Evolutionary conservation across 2,329 filamentous ascomycete species (phyloP), one percentile per base, ranked within the genome.

Genomic region (Penicillium freii): DNA sequence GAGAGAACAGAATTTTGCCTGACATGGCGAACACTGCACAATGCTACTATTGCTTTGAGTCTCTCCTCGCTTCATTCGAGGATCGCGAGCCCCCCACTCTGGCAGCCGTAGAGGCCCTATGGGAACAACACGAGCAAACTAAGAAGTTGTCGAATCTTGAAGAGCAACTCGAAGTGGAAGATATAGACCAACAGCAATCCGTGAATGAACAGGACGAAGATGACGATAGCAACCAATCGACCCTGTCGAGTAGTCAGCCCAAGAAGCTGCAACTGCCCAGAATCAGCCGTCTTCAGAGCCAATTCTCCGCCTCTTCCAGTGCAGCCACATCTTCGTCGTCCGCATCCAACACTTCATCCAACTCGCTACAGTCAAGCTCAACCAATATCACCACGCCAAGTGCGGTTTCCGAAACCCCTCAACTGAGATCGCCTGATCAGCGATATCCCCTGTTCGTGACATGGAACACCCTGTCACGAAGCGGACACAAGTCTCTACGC

Each of bases 31-130:
- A 89, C 56, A 77, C 84, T 67, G 88, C 87, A 58, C 93, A 97
- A 77, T 97, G 92, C 76, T 86, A 93, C 69, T 92, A 88, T 76
- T 97, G 92, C 80, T 97, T 99, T 81, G 94, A 99, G 77, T 82
- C 82, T 40, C 86, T 99, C 38, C 82, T 85, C 49, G 88, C 92
- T 53, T 84, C 86, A 59, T 90, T 96, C 65, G 84, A 91, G 65
- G 79, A 83, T 62, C 87, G 88, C 60, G 81, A 87, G 57, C 78
- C 89, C 11, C 80, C 92, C 66, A 81, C 80, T 48, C 84, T 97
- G 25, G 73, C 80, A 43, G 81, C 88, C 62, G 82, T 96, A 59
- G 84, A 93, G 76, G 78, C 84, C 19, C 84, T 88, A 8, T 96
- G 85, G 83, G 78, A 80, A 47, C 75, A 80, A 62, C 81, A 85